These are phyloP conservation scores for Salvia sclarea DNA, from an alignment of 305 asterid species.

Conservation along the genomic window DNA sequence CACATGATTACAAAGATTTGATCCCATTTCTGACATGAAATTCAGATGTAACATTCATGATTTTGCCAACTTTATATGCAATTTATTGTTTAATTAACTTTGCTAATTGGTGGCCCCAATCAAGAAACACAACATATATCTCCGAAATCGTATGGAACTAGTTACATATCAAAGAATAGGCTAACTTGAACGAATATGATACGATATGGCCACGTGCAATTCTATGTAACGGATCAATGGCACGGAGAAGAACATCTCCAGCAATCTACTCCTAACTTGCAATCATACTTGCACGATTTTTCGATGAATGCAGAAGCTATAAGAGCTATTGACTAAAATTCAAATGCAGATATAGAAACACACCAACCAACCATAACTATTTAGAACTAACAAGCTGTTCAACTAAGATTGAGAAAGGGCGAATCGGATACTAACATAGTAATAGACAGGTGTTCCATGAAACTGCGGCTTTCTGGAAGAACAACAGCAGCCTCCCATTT, in stretches of 20 bases:
- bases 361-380: conserved; percentile 1
- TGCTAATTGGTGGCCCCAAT: too few relatives aligned
- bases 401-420: background rate
- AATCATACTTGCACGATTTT: background rate
- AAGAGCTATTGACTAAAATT: background rate
- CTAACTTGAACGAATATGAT: background rate
- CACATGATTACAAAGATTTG: background rate
- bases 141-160: too few relatives aligned
- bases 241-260: background rate
- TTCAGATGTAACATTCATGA: too few relatives aligned
- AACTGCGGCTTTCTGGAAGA: conserved; percentile 65
- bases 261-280: background rate
- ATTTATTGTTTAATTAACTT: too few relatives aligned
- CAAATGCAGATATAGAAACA: conserved; percentile 9
- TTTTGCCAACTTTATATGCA: too few relatives aligned
- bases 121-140: too few relatives aligned
- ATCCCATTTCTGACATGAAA: too few relatives aligned
- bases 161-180: background rate
- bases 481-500: conserved; percentile 81
- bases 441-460: conserved; percentile 63
- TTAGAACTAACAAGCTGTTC: background rate
- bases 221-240: background rate
- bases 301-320: background rate
- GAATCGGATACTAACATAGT: conserved; percentile 52
- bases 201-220: background rate